Conservation (phyloP, 2,329 filamentous ascomycete genomes). For the Parastagonospora avenae region DNA sequence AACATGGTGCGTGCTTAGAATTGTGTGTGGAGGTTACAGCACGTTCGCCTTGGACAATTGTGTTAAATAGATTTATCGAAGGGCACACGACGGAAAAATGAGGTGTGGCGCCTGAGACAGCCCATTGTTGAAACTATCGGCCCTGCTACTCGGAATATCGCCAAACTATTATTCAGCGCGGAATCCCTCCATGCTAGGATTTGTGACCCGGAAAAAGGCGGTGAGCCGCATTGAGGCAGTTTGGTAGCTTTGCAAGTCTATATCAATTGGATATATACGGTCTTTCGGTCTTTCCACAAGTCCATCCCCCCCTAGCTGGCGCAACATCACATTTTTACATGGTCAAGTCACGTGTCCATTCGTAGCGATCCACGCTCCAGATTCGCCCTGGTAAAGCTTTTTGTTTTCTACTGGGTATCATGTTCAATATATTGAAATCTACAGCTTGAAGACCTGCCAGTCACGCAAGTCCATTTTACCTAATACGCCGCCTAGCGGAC, state of each 20-base stretch:
- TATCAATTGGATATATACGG: too few relatives aligned
- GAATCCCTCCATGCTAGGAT: slow-evolving; percentile 16
- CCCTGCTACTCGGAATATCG: not conserved
- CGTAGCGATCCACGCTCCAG: too few relatives aligned
- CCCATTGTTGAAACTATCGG: not conserved
- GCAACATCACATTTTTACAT: too few relatives aligned
- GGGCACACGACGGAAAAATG: too few relatives aligned
- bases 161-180: slow-evolving; percentile 22
- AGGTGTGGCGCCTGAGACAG: too few relatives aligned
- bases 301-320: too few relatives aligned
- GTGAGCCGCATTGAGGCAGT: not conserved
- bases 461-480: slow-evolving; percentile 62
- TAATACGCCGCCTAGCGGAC: slow-evolving; percentile 72
- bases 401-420: not conserved
- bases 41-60: not conserved
- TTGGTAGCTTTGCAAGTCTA: too few relatives aligned
- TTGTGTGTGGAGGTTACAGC: not conserved
- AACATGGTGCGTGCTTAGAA: slow-evolving; percentile 9
- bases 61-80: not conserved
- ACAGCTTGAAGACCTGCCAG: slow-evolving; percentile 66
- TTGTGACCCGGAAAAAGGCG: not conserved
- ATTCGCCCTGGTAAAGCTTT: too few relatives aligned
- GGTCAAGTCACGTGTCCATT: too few relatives aligned
- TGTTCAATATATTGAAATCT: slow-evolving; percentile 5
- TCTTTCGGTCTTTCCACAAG: too few relatives aligned